Base-by-base conservation (phyloP, 1,284 basidiomycete species). In the Boletus hoseneyae region DNA sequence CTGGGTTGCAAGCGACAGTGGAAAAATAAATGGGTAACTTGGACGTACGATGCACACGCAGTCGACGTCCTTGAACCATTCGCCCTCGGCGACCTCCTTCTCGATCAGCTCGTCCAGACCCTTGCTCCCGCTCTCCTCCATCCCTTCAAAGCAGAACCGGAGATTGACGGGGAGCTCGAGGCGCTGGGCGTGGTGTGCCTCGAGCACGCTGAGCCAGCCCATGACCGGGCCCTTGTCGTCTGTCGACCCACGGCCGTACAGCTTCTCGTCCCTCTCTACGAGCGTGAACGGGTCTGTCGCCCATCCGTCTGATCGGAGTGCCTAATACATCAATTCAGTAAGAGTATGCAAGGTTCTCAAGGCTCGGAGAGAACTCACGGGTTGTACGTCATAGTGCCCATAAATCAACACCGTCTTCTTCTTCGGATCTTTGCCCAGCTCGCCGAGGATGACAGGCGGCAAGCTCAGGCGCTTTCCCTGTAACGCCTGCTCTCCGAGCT, bases 111-210 rank as follows among this genome's bases (percentile, higher is more conserved):
- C 91, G 65, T 98, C 95, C 11, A 99, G 79, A 7, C 94, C 94
- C 62, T 93, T 92, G 39, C 89, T 93, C 7, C 96, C 96, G 59
- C 80, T 90, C 75, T 99, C 96, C 71, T 99, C 96, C 97, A 99
- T 99, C 9, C 96, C 94, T 70, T 99, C 96, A 64, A 99, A 95
- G 75, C 91, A 93, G 76, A 94, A 88, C 63, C 87, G 84, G 59
- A 99, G 71, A 72, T 99, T 99, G 48, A 99, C 96, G 2, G 96
- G 96, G 16, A 99, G 78, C 44, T 87, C 83, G 48, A 87, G 75
- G 37, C 81, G 79, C 42, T 85, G 80, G 55, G 84, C 69, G 51
- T 79, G 73, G 54, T 98, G 94, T 40, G 93, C 94, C 64, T 97
- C 88, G 47, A 98, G 77, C 44, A 94, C 88, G 68, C 98, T 97